Conservation (phyloP, 2,329 filamentous ascomycete species). For the Stemphylium lycopersici region DNA sequence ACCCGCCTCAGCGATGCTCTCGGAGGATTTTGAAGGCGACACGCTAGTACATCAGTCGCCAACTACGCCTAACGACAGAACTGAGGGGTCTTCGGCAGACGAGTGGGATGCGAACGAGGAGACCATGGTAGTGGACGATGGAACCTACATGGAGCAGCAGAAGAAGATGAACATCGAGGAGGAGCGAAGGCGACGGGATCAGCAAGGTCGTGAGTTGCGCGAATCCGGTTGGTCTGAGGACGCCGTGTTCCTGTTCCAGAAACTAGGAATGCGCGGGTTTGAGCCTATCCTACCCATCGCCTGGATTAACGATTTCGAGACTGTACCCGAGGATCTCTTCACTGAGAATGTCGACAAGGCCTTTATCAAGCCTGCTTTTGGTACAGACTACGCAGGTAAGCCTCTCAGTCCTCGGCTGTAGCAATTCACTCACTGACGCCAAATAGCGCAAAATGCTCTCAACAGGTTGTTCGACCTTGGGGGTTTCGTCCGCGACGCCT, state of each 20-base stretch:
- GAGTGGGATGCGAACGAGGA: conserved; percentile 48
- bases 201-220: conserved; percentile 45
- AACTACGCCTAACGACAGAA: conserved; percentile 7
- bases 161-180: conserved; percentile 31
- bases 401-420: neutral
- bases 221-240: conserved; percentile 57
- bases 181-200: conserved; percentile 32
- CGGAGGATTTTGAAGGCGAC: conserved; percentile 40
- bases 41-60: conserved; percentile 30
- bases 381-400: conserved; percentile 55
- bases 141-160: conserved; percentile 31
- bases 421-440: conserved; percentile 14
- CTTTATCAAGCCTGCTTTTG: conserved; percentile 54
- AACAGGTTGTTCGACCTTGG: conserved; percentile 58
- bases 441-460: conserved; percentile 58
- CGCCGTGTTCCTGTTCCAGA: conserved; percentile 60
- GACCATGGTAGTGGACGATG: conserved; percentile 44
- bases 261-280: conserved; percentile 61
- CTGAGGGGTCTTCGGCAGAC: conserved; percentile 19
- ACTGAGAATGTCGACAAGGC: conserved; percentile 50
- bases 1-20: conserved; percentile 29
- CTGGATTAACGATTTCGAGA: conserved; percentile 62
- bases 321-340: conserved; percentile 61
- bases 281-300: conserved; percentile 60
- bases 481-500: conserved; percentile 58